These are phyloP conservation scores for Backusella macrospora DNA, from an alignment of 192 early-diverging fungal species.

Conservation along the genomic window DNA sequence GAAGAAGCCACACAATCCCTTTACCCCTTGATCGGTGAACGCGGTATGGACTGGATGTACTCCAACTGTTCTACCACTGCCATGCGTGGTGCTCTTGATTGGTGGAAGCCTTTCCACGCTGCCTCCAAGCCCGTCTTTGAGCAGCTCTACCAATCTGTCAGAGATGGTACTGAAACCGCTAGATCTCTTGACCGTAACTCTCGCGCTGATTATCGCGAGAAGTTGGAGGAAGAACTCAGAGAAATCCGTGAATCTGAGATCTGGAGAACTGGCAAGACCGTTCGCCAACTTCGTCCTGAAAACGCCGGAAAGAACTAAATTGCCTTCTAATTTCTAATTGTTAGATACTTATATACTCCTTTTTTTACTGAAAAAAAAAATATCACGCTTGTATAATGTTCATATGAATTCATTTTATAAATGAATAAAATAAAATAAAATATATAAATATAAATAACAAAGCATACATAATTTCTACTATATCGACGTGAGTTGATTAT, in stretches of 20 bases:
- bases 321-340: neutral
- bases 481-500: too few species aligned
- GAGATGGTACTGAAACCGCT: constrained; percentile 86
- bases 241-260: constrained; percentile 91
- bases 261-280: constrained; percentile 90
- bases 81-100: constrained; percentile 95
- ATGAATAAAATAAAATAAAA: constrained; percentile 7
- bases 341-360: constrained; percentile 9
- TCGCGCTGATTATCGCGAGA: constrained; percentile 88
- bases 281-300: constrained; percentile 88
- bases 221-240: constrained; percentile 87
- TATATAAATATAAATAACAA: constrained; percentile 15
- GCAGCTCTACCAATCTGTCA: constrained; percentile 85
- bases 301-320: constrained; percentile 53
- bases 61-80: constrained; percentile 97
- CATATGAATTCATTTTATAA: constrained; percentile 9
- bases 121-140: constrained; percentile 94
- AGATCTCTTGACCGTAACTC: constrained; percentile 88
- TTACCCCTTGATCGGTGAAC: constrained; percentile 93
- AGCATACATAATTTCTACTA: neutral
- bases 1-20: constrained; percentile 99
- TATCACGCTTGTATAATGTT: constrained; percentile 13
- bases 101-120: constrained; percentile 92
- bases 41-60: constrained; percentile 98
- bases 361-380: constrained; percentile 8